Conservation (phyloP, 331 rosid genomes). For the Prunus yedoensis region DNA sequence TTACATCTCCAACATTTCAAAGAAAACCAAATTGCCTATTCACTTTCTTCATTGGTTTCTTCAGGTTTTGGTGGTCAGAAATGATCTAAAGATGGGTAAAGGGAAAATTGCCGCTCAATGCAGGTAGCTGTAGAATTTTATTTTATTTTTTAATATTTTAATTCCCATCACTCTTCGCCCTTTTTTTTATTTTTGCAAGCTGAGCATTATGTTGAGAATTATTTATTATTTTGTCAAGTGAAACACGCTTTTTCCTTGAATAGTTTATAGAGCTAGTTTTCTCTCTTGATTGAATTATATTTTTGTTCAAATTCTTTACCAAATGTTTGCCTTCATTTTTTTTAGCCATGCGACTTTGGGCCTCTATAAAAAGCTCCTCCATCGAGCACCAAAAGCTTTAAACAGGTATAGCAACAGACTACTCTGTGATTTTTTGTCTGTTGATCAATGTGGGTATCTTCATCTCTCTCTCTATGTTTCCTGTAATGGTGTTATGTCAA, state of each 20-base stretch:
- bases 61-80: slow-evolving; percentile 87
- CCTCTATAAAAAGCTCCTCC: slow-evolving; percentile 78
- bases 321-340: slow-evolving; percentile 24
- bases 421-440: neutral
- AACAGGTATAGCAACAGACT: slow-evolving; percentile 46
- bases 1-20: neutral
- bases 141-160: neutral
- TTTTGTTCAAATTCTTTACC: neutral
- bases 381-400: slow-evolving; percentile 83
- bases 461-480: neutral
- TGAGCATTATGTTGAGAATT: neutral
- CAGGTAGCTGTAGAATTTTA: slow-evolving; percentile 49
- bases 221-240: neutral
- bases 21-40: neutral
- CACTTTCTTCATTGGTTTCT: neutral
- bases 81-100: slow-evolving; percentile 98
- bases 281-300: neutral
- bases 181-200: neutral
- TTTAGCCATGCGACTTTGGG: slow-evolving; percentile 91
- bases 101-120: slow-evolving; percentile 98
- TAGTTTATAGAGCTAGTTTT: neutral
- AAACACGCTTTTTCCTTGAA: neutral
- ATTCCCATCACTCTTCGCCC: neutral
- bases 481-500: slow-evolving; percentile 20
- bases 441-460: neutral